A percentile compares a stretch with the other conserved stretches of the same genome.
Conservation (phyloP, 2,329 filamentous ascomycete species). For the Tolypocladium cylindrosporum region DNA sequence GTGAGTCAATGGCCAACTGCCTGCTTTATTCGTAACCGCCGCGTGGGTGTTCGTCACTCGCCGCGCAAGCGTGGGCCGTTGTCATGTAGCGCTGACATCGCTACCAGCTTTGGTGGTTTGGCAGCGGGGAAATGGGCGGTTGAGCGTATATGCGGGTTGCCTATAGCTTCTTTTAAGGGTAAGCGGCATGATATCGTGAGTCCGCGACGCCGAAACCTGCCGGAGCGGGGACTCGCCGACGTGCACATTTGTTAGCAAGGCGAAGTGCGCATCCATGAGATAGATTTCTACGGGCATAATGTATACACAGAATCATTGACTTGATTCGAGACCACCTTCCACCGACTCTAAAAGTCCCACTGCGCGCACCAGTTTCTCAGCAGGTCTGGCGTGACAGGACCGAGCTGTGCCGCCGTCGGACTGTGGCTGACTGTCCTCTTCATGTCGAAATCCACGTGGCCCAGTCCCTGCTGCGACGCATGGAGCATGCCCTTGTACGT, state of each 20-base stretch:
- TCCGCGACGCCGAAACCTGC: too few relatives aligned
- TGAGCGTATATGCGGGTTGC: too few relatives aligned
- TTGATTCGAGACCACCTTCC: too few relatives aligned
- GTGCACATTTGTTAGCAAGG: too few relatives aligned
- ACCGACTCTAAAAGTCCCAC: conserved; percentile 22
- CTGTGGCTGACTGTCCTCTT: conserved; percentile 27
- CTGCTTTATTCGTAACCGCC: background rate
- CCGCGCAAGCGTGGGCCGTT: background rate
- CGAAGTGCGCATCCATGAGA: too few relatives aligned
- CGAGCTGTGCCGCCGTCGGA: conserved; percentile 28
- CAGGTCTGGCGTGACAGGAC: conserved; percentile 29
- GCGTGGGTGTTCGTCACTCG: background rate
- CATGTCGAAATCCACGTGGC: conserved; percentile 28
- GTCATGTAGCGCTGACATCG: background rate
- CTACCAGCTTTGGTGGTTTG: too few relatives aligned
- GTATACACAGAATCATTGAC: too few relatives aligned
- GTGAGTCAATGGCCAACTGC: background rate
- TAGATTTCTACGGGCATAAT: too few relatives aligned
- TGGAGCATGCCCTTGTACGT: conserved; percentile 26
- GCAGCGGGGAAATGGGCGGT: too few relatives aligned
- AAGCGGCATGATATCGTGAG: too few relatives aligned
- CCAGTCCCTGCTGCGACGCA: background rate
- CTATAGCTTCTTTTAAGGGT: too few relatives aligned
- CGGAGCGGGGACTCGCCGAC: too few relatives aligned
- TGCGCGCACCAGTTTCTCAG: conserved; percentile 38